Evolutionary conservation across 2,329 filamentous ascomycete species (phyloP).

Genomic region (Iodosphaeria phyllophila): DNA sequence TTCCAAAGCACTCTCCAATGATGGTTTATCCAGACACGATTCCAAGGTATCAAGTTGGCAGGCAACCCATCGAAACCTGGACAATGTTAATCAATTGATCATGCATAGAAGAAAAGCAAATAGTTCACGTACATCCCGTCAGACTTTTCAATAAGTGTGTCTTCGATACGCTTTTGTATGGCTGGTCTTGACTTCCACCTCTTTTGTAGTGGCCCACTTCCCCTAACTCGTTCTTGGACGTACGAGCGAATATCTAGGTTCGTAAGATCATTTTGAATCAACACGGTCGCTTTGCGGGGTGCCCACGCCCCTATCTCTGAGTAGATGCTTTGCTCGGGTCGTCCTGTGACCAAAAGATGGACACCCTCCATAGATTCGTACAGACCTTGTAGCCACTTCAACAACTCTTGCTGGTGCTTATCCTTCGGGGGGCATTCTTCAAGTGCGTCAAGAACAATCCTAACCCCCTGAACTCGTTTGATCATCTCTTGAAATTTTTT

Average conservation of each 20-base stretch:
- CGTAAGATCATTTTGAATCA: conserved; percentile 7
- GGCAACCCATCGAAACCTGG: conserved; percentile 8
- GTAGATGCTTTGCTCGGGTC: conserved; percentile 10
- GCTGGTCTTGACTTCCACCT: conserved; percentile 8
- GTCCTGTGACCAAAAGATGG: conserved; percentile 9
- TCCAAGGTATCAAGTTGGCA: conserved; percentile 7
- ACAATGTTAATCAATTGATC: conserved; percentile 1
- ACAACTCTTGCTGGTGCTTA: conserved; percentile 1
- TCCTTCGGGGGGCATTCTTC: conserved; percentile 9
- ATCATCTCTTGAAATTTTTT: conserved; percentile 8
- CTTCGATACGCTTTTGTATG: conserved; percentile 8
- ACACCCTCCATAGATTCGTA: conserved; percentile 1
- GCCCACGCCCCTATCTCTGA: conserved; percentile 4
- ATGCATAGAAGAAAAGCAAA: not conserved
- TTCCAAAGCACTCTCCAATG: conserved; percentile 1
- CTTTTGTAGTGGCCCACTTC: too few relatives aligned
- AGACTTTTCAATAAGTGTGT: conserved; percentile 7
- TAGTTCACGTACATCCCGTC: conserved; percentile 10
- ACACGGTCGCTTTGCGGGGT: conserved; percentile 4
- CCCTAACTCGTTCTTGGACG: conserved; percentile 6
- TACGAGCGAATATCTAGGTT: conserved; percentile 11
- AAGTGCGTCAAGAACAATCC: conserved; percentile 12
- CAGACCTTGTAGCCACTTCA: conserved; percentile 4
- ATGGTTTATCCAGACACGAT: conserved; percentile 3
- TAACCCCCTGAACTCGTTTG: conserved; percentile 7